phyloP scores from a whole-genome alignment of 2,329 filamentous ascomycete genomes.

The Colletotrichum sp. region DNA sequence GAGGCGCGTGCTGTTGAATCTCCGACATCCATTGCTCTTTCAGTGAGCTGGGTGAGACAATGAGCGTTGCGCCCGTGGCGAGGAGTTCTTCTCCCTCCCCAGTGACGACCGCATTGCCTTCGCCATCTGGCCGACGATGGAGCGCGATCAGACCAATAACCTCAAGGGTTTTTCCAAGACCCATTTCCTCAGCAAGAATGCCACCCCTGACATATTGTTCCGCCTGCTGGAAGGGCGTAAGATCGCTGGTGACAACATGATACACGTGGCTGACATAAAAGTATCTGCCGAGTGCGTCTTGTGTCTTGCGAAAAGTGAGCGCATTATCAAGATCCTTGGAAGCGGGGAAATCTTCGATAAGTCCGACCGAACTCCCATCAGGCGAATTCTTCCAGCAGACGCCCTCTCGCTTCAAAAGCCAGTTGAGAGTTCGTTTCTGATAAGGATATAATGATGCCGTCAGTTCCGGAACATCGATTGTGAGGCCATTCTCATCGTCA shows the following conservation, averaged over 20 bases:
- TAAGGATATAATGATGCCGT: constrained; percentile 70
- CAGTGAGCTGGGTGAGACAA: constrained; percentile 64
- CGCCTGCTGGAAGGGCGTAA: constrained; percentile 44
- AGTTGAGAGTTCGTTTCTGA: constrained; percentile 72
- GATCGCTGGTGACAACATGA: constrained; percentile 60
- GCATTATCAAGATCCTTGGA: not conserved
- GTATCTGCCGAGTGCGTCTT: not conserved
- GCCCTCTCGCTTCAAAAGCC: constrained; percentile 73
- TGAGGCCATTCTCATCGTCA: constrained; percentile 39
- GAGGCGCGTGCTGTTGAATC: constrained; percentile 62
- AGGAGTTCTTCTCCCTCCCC: constrained; percentile 47
- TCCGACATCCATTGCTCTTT: constrained; percentile 68
- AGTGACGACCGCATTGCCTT: constrained; percentile 33
- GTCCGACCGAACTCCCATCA: constrained; percentile 18
- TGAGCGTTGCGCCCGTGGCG: constrained; percentile 62
- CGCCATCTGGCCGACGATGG: constrained; percentile 50
- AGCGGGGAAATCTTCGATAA: constrained; percentile 23
- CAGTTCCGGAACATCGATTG: constrained; percentile 48
- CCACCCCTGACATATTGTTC: constrained; percentile 59
- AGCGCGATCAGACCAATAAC: constrained; percentile 73
- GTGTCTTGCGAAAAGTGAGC: constrained; percentile 10
- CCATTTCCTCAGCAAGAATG: constrained; percentile 83
- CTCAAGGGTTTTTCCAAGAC: constrained; percentile 81
- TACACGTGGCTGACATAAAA: constrained; percentile 69
- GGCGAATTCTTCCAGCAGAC: constrained; percentile 47